Conservation (phyloP, 768 basidiomycete genomes). For the Rhodotorula graminis region DNA sequence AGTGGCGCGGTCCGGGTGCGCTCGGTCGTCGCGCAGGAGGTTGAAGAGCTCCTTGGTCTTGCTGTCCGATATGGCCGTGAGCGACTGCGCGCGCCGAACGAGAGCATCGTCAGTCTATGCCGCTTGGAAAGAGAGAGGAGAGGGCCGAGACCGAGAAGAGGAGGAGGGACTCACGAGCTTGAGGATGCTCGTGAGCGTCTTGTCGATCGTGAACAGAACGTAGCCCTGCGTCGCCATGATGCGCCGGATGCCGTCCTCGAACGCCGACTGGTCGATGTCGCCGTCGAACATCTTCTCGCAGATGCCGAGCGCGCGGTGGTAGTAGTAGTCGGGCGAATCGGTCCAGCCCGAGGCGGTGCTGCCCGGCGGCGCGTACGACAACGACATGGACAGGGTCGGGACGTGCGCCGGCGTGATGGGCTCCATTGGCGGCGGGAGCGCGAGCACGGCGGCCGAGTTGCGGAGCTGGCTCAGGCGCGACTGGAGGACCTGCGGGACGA, state of each 20-base stretch:
- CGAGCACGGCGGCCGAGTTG: slow-evolving; percentile 47
- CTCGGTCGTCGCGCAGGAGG: slow-evolving; percentile 39
- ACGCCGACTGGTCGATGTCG: slow-evolving; percentile 83
- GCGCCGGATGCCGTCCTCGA: slow-evolving; percentile 93
- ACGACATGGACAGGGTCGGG: slow-evolving; percentile 68
- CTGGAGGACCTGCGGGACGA: slow-evolving; percentile 66
- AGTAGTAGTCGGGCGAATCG: slow-evolving; percentile 61
- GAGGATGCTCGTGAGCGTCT: slow-evolving; percentile 77
- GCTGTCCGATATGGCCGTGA: slow-evolving; percentile 74
- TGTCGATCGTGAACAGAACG: slow-evolving; percentile 87
- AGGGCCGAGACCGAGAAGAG: background rate
- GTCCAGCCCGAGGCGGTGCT: slow-evolving; percentile 11
- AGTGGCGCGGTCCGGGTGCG: slow-evolving; percentile 40
- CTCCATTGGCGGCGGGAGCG: slow-evolving; percentile 17
- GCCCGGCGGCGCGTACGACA: slow-evolving; percentile 22
- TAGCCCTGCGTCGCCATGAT: slow-evolving; percentile 91
- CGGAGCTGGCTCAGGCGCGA: slow-evolving; percentile 80
- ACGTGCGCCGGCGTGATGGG: slow-evolving; percentile 34
- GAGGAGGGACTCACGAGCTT: slow-evolving; percentile 65
- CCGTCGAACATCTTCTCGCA: slow-evolving; percentile 91
- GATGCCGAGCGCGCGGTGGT: slow-evolving; percentile 79
- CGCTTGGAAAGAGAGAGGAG: background rate
- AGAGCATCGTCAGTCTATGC: no score
- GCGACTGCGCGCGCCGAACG: slow-evolving; percentile 56
- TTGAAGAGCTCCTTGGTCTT: slow-evolving; percentile 69